A percentile compares a stretch with the other conserved stretches of the same genome.
phyloP scores from a whole-genome alignment of 495 filamentous ascomycete genomes.

The Talaromyces adpressus region DNA sequence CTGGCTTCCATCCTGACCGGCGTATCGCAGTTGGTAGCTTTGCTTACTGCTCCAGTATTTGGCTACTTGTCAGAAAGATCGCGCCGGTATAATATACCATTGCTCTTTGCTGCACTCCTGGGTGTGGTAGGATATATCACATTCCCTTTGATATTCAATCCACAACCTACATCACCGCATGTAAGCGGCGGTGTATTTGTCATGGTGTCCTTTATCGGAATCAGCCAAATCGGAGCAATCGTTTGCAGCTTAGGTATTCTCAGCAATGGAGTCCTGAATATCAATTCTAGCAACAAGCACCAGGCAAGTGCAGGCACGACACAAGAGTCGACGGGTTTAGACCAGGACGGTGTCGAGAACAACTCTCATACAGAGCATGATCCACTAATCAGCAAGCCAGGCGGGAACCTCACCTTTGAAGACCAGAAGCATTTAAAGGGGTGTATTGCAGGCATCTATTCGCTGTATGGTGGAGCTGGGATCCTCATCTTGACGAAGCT shows the following conservation, averaged over 20 bases:
- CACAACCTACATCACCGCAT: conserved; percentile 51
- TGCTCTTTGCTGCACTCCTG: conserved; percentile 60
- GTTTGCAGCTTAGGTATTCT: conserved; percentile 86
- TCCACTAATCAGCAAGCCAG: conserved; percentile 21
- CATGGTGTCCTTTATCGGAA: conserved; percentile 71
- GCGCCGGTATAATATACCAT: conserved; percentile 59
- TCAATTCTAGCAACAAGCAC: conserved; percentile 29
- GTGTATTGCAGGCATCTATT: conserved; percentile 89
- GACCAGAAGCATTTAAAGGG: conserved; percentile 62
- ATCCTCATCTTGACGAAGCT: conserved; percentile 88
- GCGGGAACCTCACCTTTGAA: background rate
- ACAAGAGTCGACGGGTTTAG: background rate
- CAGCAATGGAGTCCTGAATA: conserved; percentile 62
- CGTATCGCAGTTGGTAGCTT: conserved; percentile 75
- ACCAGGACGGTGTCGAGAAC: conserved; percentile 12
- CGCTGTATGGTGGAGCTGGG: conserved; percentile 80
- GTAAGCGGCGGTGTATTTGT: conserved; percentile 62
- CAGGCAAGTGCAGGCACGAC: background rate
- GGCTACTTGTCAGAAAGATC: conserved; percentile 67
- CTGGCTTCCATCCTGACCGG: conserved; percentile 81
- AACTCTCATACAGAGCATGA: conserved; percentile 22
- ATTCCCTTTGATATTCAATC: conserved; percentile 64
- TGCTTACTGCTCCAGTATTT: conserved; percentile 79
- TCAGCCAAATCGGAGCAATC: conserved; percentile 91
- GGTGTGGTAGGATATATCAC: conserved; percentile 70